phyloP scores from a whole-genome alignment of 2,329 filamentous ascomycete species.

The Venturia asperata region DNA sequence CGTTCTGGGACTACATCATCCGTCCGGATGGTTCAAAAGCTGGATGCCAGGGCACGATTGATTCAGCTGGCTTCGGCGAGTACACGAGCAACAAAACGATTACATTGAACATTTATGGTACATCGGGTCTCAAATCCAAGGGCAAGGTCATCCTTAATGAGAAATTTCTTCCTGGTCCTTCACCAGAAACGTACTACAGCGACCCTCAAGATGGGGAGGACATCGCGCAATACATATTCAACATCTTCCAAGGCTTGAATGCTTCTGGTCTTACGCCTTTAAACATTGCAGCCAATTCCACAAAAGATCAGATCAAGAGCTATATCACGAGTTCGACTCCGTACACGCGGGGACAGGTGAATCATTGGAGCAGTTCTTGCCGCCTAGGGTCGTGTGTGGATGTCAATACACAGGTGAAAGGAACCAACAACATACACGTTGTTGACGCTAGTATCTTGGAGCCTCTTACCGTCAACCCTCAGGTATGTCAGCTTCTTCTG shows the following conservation, averaged over 20 bases:
- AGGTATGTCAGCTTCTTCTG: constrained; percentile 8
- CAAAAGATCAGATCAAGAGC: constrained; percentile 41
- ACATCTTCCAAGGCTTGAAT: constrained; percentile 44
- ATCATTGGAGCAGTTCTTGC: constrained; percentile 50
- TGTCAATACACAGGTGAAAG: constrained; percentile 39
- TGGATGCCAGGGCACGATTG: constrained; percentile 49
- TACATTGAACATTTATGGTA: constrained; percentile 52
- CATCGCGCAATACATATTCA: constrained; percentile 45
- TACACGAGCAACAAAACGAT: constrained; percentile 42
- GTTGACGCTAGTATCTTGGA: constrained; percentile 45
- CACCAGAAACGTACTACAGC: constrained; percentile 41
- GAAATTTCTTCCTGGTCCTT: constrained; percentile 39
- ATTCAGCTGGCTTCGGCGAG: constrained; percentile 39
- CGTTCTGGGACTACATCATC: constrained; percentile 46
- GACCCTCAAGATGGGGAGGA: constrained; percentile 42
- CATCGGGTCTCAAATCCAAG: constrained; percentile 46
- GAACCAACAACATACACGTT: constrained; percentile 46
- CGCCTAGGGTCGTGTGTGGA: constrained; percentile 47
- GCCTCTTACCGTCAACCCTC: constrained; percentile 49
- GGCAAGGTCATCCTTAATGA: constrained; percentile 42
- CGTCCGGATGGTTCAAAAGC: constrained; percentile 37
- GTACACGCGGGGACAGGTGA: constrained; percentile 46
- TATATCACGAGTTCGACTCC: constrained; percentile 45
- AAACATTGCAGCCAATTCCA: constrained; percentile 43
- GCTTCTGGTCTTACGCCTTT: constrained; percentile 39